A percentile compares a stretch with the other conserved stretches of the same genome.
phyloP scores from a whole-genome alignment of 805 yeast genomes.

The Priceomyces fermenticarens region DNA sequence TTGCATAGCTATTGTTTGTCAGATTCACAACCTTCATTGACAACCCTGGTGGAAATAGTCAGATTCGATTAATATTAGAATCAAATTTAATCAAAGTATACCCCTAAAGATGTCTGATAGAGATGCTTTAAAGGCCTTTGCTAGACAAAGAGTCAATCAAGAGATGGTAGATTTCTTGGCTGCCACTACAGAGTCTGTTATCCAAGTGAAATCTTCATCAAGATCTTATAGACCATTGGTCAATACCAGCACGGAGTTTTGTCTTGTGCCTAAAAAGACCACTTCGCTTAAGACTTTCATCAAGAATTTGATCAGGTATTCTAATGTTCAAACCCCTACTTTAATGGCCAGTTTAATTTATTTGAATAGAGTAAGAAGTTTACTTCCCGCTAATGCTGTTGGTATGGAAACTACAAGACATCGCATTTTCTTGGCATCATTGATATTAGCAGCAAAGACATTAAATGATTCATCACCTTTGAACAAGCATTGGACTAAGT shows the following conservation, averaged over 20 bases:
- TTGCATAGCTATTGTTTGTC: too few relatives aligned
- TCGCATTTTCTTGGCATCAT: constrained; percentile 84
- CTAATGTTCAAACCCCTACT: constrained; percentile 94
- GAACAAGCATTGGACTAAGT: constrained; percentile 93
- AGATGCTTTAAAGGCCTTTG: constrained; percentile 52
- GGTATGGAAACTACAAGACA: constrained; percentile 94
- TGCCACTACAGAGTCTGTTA: constrained; percentile 55
- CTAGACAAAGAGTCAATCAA: constrained; percentile 52
- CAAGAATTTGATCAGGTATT: constrained; percentile 64
- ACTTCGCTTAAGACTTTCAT: constrained; percentile 59
- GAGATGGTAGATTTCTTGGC: constrained; percentile 61
- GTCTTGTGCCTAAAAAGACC: constrained; percentile 19
- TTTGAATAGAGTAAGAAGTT: constrained; percentile 68
- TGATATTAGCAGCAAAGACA: constrained; percentile 88
- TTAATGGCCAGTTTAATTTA: constrained; percentile 90
- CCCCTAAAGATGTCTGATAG: constrained; percentile 22
- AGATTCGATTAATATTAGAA: too few relatives aligned
- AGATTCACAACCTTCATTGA: too few relatives aligned
- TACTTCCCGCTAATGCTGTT: constrained; percentile 81
- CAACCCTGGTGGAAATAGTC: too few relatives aligned
- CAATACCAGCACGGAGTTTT: constrained; percentile 30
- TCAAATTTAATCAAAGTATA: too few relatives aligned
- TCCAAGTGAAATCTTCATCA: constrained; percentile 38
- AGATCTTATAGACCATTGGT: constrained; percentile 28
- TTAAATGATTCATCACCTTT: constrained; percentile 92